These are phyloP conservation scores for Prunus kanzakura DNA, from an alignment of 306 rosid species.

Conservation along the genomic window DNA sequence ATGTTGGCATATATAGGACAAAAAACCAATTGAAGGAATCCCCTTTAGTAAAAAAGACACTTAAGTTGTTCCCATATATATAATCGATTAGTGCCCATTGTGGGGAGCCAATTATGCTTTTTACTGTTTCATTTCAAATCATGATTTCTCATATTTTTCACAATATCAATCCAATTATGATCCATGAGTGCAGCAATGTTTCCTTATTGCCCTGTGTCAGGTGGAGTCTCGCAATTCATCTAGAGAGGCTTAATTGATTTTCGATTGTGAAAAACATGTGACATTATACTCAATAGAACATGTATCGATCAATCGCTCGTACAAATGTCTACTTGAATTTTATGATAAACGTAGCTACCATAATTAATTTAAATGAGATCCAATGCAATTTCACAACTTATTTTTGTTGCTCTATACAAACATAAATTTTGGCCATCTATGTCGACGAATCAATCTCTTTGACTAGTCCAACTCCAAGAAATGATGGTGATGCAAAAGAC, in stretches of 20 bases:
- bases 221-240: too few relatives aligned
- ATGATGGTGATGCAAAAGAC: slow-evolving; percentile 1
- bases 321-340: too few relatives aligned
- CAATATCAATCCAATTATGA: background rate
- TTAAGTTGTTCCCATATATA: background rate
- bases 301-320: too few relatives aligned
- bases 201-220: too few relatives aligned
- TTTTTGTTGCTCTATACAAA: background rate
- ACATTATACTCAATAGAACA: too few relatives aligned
- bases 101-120: slow-evolving; percentile 25
- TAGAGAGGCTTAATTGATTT: too few relatives aligned
- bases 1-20: slow-evolving; percentile 15
- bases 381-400: too few relatives aligned
- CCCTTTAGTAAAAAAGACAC: slow-evolving; percentile 1
- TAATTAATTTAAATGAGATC: too few relatives aligned
- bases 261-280: too few relatives aligned
- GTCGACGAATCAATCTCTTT: background rate
- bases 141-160: background rate
- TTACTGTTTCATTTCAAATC: background rate
- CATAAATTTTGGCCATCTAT: background rate
- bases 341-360: too few relatives aligned
- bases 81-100: slow-evolving; percentile 25
- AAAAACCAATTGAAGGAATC: background rate
- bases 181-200: too few relatives aligned
- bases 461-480: slow-evolving; percentile 16